phyloP scores from a whole-genome alignment of 257 asterid genomes.

The Solanum corneliomulleri region DNA sequence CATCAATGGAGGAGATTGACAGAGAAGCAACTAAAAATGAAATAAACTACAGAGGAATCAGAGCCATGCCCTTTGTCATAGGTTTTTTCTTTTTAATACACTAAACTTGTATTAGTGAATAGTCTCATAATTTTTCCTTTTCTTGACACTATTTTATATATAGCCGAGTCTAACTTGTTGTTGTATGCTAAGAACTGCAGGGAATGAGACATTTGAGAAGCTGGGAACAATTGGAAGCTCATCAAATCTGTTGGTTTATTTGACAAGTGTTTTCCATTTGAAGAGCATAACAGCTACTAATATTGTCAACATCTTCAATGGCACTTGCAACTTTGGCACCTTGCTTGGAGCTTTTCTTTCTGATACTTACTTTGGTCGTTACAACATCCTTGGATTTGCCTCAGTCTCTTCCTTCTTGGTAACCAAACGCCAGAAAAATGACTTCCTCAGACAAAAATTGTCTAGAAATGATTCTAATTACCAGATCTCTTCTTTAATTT shows the following conservation, averaged over 20 bases:
- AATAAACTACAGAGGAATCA: constrained; percentile 13
- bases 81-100: not conserved
- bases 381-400: constrained; percentile 12
- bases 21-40: not conserved
- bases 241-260: constrained; percentile 20
- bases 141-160: not conserved
- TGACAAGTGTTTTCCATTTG: constrained; percentile 17
- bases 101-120: too few relatives aligned
- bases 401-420: constrained; percentile 18
- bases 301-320: constrained; percentile 21
- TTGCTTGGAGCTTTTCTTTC: constrained; percentile 21
- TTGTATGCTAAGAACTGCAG: not conserved
- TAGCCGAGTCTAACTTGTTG: not conserved
- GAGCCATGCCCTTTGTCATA: constrained; percentile 21
- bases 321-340: constrained; percentile 19
- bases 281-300: constrained; percentile 19
- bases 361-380: constrained; percentile 25
- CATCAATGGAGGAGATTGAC: not conserved
- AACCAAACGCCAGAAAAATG: not conserved
- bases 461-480: not conserved
- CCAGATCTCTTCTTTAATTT: not conserved
- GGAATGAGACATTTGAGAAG: constrained; percentile 27
- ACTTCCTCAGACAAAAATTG: not conserved
- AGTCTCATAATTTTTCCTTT: too few relatives aligned
- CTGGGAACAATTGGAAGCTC: constrained; percentile 23